Conservation (phyloP, 768 basidiomycete species). For the Rubroboletus satanas region DNA sequence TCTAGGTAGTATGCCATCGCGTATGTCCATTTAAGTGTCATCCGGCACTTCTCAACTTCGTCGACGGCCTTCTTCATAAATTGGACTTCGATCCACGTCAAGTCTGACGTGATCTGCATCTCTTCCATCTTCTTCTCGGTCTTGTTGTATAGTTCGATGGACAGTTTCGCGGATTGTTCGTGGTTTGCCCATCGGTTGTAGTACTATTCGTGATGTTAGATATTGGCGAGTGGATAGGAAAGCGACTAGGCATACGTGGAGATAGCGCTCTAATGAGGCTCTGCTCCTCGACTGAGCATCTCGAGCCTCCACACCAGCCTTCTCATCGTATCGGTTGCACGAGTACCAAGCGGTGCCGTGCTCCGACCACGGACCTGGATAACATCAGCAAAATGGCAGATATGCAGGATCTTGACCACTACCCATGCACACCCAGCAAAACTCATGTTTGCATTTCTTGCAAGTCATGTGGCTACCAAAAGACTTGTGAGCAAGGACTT, state of each 20-base stretch:
- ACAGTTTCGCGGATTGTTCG: conserved; percentile 97
- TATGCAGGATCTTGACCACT: conserved; percentile 20
- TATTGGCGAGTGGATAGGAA: not conserved
- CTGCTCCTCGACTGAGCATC: conserved; percentile 90
- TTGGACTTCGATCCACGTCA: conserved; percentile 99
- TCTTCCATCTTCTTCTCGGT: conserved; percentile 99
- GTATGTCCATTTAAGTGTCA: conserved; percentile 98
- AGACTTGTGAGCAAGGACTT: conserved; percentile 9
- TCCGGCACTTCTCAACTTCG: conserved; percentile 82
- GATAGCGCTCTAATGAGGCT: conserved; percentile 89
- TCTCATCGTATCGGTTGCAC: conserved; percentile 96
- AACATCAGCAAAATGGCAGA: conserved; percentile 1
- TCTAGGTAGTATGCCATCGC: conserved; percentile 98
- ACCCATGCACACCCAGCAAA: conserved; percentile 99
- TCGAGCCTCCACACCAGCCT: conserved; percentile 78
- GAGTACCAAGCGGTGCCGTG: conserved; percentile 98
- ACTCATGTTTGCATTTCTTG: conserved; percentile 98
- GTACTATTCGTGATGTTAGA: conserved; percentile 54
- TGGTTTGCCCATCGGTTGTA: conserved; percentile 99
- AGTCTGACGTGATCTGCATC: conserved; percentile 87
- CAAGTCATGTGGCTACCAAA: conserved; percentile 93
- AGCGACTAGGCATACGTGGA: conserved; percentile 64
- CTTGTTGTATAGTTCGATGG: conserved; percentile 85
- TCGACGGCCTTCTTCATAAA: conserved; percentile 99
- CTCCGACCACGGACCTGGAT: conserved; percentile 87